Evolutionary conservation across 164 flowering plant species (phyloP).

Genomic region (Piper betle): DNA sequence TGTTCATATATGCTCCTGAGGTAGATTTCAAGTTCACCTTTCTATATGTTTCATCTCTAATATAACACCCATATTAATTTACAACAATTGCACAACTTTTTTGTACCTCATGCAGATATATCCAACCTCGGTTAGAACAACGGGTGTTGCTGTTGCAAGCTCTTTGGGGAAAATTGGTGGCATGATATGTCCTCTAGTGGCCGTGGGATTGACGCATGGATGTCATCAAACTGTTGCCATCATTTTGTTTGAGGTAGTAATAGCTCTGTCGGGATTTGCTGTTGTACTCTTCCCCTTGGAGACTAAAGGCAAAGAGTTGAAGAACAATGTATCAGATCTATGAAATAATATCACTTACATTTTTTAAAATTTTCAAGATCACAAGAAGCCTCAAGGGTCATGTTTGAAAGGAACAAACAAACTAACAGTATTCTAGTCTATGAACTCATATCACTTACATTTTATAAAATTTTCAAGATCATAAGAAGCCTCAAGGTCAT

Average conservation of each 20-base stretch:
- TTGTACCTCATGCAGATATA: constrained; percentile 33
- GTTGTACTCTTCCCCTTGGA: constrained; percentile 58
- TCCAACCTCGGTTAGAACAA: constrained; percentile 63
- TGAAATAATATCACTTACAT: no score
- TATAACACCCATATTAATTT: no score
- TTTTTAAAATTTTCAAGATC: no score
- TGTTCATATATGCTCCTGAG: constrained; percentile 81
- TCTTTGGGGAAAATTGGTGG: constrained; percentile 77
- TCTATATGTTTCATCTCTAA: not conserved
- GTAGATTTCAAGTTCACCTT: constrained; percentile 16
- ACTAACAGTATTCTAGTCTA: no score
- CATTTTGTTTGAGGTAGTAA: constrained; percentile 37
- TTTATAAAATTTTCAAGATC: no score
- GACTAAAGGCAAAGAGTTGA: constrained; percentile 54
- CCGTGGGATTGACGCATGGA: constrained; percentile 52
- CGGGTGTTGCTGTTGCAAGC: constrained; percentile 60
- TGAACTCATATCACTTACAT: no score
- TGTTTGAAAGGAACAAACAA: no score
- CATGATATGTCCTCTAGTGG: constrained; percentile 75
- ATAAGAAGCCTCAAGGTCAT: no score
- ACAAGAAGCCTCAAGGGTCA: no score
- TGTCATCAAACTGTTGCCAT: constrained; percentile 65
- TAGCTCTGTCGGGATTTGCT: constrained; percentile 45
- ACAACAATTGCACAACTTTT: not conserved
- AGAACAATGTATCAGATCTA: constrained; percentile 17